Percentiles rank a stretch among this genome's conserved stretches.
These are phyloP conservation scores for Cytospora piceicola DNA, from an alignment of 2,329 filamentous ascomycete species.

Conservation along the genomic window DNA sequence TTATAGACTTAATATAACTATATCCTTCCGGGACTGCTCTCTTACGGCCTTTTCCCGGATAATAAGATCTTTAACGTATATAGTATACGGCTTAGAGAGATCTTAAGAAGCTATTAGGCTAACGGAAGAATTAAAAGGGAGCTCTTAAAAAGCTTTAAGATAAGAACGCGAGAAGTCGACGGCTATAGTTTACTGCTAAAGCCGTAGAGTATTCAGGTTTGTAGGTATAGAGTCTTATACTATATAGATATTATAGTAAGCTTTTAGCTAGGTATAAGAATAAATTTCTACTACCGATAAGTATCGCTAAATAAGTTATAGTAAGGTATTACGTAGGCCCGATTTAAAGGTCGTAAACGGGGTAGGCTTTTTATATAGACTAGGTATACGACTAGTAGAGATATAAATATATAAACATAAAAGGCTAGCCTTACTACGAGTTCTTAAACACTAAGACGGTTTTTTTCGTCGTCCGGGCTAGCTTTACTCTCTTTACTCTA, in stretches of 20 bases:
- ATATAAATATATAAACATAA: no score
- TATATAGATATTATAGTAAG: neutral
- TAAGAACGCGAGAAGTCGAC: neutral
- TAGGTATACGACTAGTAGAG: no score
- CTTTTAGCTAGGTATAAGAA: neutral
- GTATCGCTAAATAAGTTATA: neutral
- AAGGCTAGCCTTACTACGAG: no score
- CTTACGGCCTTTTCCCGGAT: neutral
- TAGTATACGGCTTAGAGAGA: neutral
- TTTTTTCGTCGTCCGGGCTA: no score
- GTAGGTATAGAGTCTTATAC: neutral
- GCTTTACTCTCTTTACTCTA: no score
- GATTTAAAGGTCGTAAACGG: neutral
- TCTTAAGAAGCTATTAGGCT: neutral
- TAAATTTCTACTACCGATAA: neutral
- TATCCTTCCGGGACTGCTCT: neutral
- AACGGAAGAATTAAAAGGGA: neutral
- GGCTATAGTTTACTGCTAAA: neutral
- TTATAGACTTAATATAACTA: conserved; percentile 1
- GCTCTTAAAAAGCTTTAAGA: neutral
- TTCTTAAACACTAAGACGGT: no score
- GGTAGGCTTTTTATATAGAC: no score
- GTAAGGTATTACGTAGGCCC: neutral
- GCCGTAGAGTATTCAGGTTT: neutral
- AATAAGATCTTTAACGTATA: neutral